Evolutionary conservation across 768 basidiomycete species (phyloP), one percentile per base, ranked within the genome.

Genomic region (Podaxis pistillaris): DNA sequence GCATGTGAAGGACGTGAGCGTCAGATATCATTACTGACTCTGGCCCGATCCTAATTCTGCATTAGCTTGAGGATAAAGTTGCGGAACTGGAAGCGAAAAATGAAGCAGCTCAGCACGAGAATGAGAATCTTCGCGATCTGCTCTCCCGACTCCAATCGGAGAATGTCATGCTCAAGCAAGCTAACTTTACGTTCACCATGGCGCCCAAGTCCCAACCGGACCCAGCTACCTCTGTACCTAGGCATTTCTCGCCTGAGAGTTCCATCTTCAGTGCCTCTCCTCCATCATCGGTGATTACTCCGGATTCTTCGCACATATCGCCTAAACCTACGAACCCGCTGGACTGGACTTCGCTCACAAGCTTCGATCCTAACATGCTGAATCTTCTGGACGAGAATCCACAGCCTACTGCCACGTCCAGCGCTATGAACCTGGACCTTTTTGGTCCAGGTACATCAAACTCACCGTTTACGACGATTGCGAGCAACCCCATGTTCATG

Each of bases 1-100:
- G 69, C 95, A 97, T 73, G 93, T 98, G 66, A 94, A 93, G 72
- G 95, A 97, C 72, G 95, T 97, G 70, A 78, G 93, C 82, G 15
- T 12, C 28, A 58, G 47, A 40, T 50, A 51, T 62, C 58, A 59
- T 63, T 49, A 22, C 13, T 44, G 64, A 58, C 50, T 49, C 38
- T 64, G 38, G 46, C 19, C 9, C 36, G 47, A 41, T 22, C 12
- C 65, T 58, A 13, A 51, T 38, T 53, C 56, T 67, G 63, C 26
- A 53, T 50, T 68, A 97, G 92, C 81, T 98, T 58, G 96, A 98
- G 73, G 94, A 95, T 73, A 87, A 95, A 72, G 88, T 98, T 19
- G 86, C 91, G 2, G 88, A 86, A 44, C 87, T 98, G 24, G 93
- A 95, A 70, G 86, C 87, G 4, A 90, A 93, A 75, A 91, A 93